Evolutionary conservation across 177 flowering plant species (phyloP).

Genomic region (Vitis hybrid): DNA sequence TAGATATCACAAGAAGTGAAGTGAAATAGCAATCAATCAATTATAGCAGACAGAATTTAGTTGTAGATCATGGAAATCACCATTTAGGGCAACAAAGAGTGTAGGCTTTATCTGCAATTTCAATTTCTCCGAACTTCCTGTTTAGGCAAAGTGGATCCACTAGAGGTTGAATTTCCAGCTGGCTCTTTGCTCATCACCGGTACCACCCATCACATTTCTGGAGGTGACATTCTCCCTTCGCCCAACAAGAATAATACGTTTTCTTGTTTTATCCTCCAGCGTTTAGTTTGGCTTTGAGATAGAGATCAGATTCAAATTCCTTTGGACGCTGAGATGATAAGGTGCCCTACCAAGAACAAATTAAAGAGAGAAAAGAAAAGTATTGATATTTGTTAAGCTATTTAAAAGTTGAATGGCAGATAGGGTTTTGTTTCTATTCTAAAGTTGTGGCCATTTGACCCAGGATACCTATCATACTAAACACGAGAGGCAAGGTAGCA

Average conservation of each 20-base stretch:
- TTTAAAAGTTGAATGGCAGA: slow-evolving; percentile 10
- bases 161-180: background rate
- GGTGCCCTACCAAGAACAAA: background rate
- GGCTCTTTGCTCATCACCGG: background rate
- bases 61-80: too few relatives aligned
- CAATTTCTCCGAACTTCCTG: background rate
- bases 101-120: too few relatives aligned
- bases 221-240: slow-evolving; percentile 6
- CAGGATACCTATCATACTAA: background rate
- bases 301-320: slow-evolving; percentile 7
- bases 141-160: background rate
- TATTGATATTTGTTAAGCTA: background rate
- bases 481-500: too few relatives aligned
- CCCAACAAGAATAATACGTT: background rate
- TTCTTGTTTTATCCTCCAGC: slow-evolving; percentile 8
- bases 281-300: slow-evolving; percentile 1
- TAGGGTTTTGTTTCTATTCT: background rate
- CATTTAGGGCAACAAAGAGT: too few relatives aligned
- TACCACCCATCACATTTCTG: slow-evolving; percentile 2
- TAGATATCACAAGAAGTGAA: too few relatives aligned
- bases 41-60: too few relatives aligned
- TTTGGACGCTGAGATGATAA: slow-evolving; percentile 2
- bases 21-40: too few relatives aligned
- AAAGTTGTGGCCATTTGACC: background rate
- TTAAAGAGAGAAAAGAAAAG: background rate